Percentiles rank a stretch among this genome's conserved stretches.
phyloP scores from a whole-genome alignment of 2,329 filamentous ascomycete genomes.

The Ophiosphaerella narmari region DNA sequence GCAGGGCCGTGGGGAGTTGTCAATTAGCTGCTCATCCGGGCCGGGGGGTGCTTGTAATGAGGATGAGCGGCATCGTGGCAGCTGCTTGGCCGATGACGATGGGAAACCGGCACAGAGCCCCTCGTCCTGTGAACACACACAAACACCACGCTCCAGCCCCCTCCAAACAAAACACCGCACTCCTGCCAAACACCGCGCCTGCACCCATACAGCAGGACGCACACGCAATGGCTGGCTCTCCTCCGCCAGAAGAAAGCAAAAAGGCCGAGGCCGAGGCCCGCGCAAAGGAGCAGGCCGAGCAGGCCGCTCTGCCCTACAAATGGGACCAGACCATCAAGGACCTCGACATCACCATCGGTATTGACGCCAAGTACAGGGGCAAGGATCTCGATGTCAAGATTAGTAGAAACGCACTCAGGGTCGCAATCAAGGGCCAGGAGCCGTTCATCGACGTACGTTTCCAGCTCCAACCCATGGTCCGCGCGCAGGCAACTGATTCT shows the following conservation, averaged over 20 bases:
- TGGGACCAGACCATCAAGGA: constrained; percentile 94
- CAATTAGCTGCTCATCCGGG: constrained; percentile 15
- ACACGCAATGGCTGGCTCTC: constrained; percentile 47
- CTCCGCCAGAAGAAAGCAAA: constrained; percentile 59
- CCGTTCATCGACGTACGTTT: constrained; percentile 75
- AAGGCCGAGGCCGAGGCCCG: constrained; percentile 62
- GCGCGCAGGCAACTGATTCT: not conserved
- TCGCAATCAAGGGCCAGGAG: constrained; percentile 85
- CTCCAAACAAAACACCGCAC: constrained; percentile 13
- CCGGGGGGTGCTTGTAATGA: constrained; percentile 18
- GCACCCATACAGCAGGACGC: not conserved
- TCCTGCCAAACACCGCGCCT: constrained; percentile 4
- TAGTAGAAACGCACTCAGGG: constrained; percentile 76
- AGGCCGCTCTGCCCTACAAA: constrained; percentile 91
- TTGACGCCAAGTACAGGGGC: constrained; percentile 83
- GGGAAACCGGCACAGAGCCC: not conserved
- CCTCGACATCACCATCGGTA: constrained; percentile 75
- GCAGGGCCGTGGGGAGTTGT: constrained; percentile 18
- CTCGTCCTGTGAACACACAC: not conserved
- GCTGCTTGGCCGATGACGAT: constrained; percentile 22
- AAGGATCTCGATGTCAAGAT: constrained; percentile 83
- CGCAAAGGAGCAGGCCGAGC: constrained; percentile 81
- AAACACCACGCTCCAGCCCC: not conserved
- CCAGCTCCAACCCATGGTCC: not conserved
- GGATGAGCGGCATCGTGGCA: constrained; percentile 22